Base-by-base conservation (phyloP, 768 basidiomycete genomes). In the Dictyophora rubrovolvata region DNA sequence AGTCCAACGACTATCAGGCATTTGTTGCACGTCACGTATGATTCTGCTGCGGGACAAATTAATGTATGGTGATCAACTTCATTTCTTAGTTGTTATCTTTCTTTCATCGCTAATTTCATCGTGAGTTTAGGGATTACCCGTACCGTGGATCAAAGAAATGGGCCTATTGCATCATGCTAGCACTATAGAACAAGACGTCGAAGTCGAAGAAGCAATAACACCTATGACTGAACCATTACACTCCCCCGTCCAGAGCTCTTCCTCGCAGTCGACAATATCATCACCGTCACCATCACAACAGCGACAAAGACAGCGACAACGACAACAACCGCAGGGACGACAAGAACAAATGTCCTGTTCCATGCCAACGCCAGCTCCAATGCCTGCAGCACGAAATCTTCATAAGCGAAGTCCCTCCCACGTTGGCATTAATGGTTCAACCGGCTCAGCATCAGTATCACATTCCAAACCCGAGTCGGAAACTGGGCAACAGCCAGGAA, bases 11-110 rank as follows among this genome's bases (percentile, higher is more conserved):
- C 35, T 35, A 51, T 52, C 18, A 21, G 50, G 7, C 57, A 59
- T 21, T 28, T 51, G 5, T 18, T 59, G 21, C 57, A 59, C 34
- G 57, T 59, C 9, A 52, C 57, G 1, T 59, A 59, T 48, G 56
- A 58, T 36, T 20, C 20, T 1, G 33, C 9, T 20, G 57, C 49
- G 9, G n/a, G 50, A 12, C 49, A 59, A 17, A 52, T 59, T n/a
- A 59, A 48, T 7, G 28, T 28, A 28, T 28, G 12, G 49, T 52
- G 21, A 33, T 48, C 11, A 11, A 21, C 10, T 18, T 20, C 20
- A 47, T 46, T 18, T 48, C 47, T 3, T 22, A 48, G 14, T 14
- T 10, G n/a, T 51, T 5, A 51, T 16, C 4, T 2, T 20, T 48
- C 47, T 21, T 6, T 48, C 20, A 42, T 42, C 42, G 2, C 14